Evolutionary conservation across 352 stramenopile genomes (phyloP).

Genomic region (Pythium periplocum): DNA sequence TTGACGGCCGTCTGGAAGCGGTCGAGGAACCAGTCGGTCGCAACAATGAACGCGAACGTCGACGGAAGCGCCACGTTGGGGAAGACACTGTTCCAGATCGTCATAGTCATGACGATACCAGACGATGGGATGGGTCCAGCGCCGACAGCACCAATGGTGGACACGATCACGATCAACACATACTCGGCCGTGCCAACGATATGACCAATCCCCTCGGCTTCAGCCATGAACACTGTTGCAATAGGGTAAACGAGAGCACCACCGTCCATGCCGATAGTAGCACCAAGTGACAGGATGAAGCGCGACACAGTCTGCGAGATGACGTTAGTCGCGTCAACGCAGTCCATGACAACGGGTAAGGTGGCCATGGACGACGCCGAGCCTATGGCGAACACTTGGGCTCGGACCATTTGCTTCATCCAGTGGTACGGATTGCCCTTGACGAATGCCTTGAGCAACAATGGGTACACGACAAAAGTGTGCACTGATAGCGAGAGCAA

Average conservation of each 20-base stretch:
- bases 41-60: constrained; percentile 20
- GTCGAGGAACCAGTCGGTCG: constrained; percentile 26
- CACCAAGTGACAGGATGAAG: constrained; percentile 23
- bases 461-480: constrained; percentile 21
- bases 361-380: constrained; percentile 26
- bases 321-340: constrained; percentile 17
- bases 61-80: constrained; percentile 9
- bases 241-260: constrained; percentile 22
- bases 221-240: constrained; percentile 31
- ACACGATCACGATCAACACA: constrained; percentile 22
- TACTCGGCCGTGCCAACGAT: constrained; percentile 16
- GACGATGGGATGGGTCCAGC: constrained; percentile 14
- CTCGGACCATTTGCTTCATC: constrained; percentile 16
- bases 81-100: constrained; percentile 24
- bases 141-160: constrained; percentile 19
- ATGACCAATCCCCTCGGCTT: constrained; percentile 17
- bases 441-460: constrained; percentile 16
- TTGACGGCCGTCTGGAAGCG: constrained; percentile 21
- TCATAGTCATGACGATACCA: constrained; percentile 20
- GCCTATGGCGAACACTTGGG: constrained; percentile 24
- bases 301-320: constrained; percentile 14
- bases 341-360: constrained; percentile 20
- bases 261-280: constrained; percentile 29
- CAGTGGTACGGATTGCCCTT: constrained; percentile 24
- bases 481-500: constrained; percentile 13